phyloP scores from a whole-genome alignment of 106 monocot genomes.

The Agapanthus africanus region DNA sequence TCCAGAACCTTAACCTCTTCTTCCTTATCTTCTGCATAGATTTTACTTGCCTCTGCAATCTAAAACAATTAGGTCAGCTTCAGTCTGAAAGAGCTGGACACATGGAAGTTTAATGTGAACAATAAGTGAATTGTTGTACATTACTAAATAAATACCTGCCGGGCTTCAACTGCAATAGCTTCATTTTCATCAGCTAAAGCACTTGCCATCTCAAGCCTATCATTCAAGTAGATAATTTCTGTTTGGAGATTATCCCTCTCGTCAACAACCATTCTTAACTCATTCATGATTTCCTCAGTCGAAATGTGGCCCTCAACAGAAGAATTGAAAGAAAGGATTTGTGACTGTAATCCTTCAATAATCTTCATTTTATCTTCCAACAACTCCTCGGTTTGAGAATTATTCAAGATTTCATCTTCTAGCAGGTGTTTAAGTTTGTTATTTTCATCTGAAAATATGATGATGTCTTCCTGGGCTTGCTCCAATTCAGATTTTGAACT shows the following conservation, averaged over 20 bases:
- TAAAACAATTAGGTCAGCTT: constrained; percentile 16
- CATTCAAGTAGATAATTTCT: constrained; percentile 38
- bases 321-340: constrained; percentile 34
- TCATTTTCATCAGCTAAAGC: constrained; percentile 85
- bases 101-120: not conserved
- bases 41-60: constrained; percentile 51
- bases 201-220: constrained; percentile 52
- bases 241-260: constrained; percentile 41
- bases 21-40: constrained; percentile 68
- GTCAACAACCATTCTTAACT: constrained; percentile 23
- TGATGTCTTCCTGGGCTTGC: constrained; percentile 21
- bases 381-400: constrained; percentile 21
- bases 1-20: constrained; percentile 74
- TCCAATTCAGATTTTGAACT: constrained; percentile 31
- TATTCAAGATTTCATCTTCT: constrained; percentile 28
- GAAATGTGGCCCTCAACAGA: constrained; percentile 19
- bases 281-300: constrained; percentile 37
- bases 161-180: constrained; percentile 69
- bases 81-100: not conserved
- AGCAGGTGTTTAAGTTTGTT: constrained; percentile 28
- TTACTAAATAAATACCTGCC: constrained; percentile 34
- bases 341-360: constrained; percentile 41
- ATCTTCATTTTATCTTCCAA: constrained; percentile 45
- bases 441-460: constrained; percentile 38
- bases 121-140: not conserved